Percentiles rank a stretch among this genome's conserved stretches.
These are phyloP conservation scores for Termitomyces sp. DNA, from an alignment of 768 basidiomycete species.

Conservation along the genomic window DNA sequence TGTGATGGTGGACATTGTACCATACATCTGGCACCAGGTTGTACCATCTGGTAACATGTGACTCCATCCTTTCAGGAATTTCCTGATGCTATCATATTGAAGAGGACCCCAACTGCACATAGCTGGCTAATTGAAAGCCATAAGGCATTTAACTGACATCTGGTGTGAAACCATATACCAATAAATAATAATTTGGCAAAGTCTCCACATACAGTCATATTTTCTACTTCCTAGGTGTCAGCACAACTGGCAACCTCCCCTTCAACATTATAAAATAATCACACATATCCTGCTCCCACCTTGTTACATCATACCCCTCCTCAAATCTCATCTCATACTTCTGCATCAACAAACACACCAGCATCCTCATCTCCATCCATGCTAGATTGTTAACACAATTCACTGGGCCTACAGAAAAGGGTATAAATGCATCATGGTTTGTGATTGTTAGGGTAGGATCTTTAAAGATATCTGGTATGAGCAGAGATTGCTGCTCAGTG, in stretches of 20 bases:
- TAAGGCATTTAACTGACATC: no score
- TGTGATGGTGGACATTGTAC: no score
- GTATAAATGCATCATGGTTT: conserved; percentile 32
- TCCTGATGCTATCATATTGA: no score
- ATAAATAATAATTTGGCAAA: no score
- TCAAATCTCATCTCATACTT: conserved; percentile 34
- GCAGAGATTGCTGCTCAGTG: conserved; percentile 12
- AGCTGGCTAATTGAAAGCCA: no score
- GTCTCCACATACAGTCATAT: no score
- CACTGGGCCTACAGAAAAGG: conserved; percentile 40
- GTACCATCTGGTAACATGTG: no score
- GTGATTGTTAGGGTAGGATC: conserved; percentile 17
- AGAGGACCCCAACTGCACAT: no score
- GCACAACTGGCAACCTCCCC: conserved; percentile 26
- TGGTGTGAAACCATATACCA: no score
- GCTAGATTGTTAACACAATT: conserved; percentile 43
- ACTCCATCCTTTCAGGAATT: no score
- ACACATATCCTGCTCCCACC: conserved; percentile 29
- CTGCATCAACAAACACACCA: conserved; percentile 32
- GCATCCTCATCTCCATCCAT: conserved; percentile 35
- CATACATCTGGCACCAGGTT: no score
- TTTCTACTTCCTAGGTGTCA: conserved; percentile 24
- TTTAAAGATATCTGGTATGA: conserved; percentile 32
- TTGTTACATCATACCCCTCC: conserved; percentile 24
- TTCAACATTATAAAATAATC: conserved; percentile 34